These are phyloP conservation scores for Aspergillus japonicus DNA, from an alignment of 2,329 filamentous ascomycete genomes.

Conservation along the genomic window DNA sequence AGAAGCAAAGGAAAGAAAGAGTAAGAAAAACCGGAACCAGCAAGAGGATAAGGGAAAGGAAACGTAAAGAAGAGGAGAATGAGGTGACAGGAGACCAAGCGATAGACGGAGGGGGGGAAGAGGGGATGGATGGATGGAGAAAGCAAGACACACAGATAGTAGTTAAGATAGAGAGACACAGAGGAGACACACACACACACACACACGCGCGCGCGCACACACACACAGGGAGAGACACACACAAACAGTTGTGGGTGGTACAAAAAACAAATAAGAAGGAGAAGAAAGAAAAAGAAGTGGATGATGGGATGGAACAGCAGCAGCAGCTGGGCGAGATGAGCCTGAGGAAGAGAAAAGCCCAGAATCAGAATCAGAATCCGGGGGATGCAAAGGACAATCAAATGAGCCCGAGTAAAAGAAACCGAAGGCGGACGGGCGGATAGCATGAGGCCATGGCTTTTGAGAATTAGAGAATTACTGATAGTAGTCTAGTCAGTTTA, in stretches of 20 bases:
- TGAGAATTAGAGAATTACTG: neutral
- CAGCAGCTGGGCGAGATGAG: slow-evolving; percentile 4
- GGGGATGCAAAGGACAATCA: slow-evolving; percentile 21
- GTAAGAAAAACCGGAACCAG: neutral
- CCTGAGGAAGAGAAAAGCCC: slow-evolving; percentile 30
- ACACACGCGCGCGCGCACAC: slow-evolving; percentile 4
- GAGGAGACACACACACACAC: neutral
- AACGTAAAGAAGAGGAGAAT: neutral
- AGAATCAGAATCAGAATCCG: slow-evolving; percentile 28
- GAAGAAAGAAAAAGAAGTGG: slow-evolving; percentile 3
- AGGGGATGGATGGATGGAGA: neutral
- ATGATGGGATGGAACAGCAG: neutral
- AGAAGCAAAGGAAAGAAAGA: slow-evolving; percentile 13
- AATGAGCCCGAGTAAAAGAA: slow-evolving; percentile 17
- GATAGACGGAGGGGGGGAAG: slow-evolving; percentile 1
- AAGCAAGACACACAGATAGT: neutral
- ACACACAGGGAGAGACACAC: slow-evolving; percentile 4
- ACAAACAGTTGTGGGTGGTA: slow-evolving; percentile 18
- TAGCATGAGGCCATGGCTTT: slow-evolving; percentile 30
- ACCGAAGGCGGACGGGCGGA: slow-evolving; percentile 32
- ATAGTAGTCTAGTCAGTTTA: neutral
- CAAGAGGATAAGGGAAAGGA: neutral
- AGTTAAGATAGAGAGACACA: too few relatives aligned
- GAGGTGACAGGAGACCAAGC: neutral
- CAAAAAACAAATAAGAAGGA: slow-evolving; percentile 22